phyloP scores from a whole-genome alignment of 768 basidiomycete genomes.

The Kwoniella newhampshirensis region DNA sequence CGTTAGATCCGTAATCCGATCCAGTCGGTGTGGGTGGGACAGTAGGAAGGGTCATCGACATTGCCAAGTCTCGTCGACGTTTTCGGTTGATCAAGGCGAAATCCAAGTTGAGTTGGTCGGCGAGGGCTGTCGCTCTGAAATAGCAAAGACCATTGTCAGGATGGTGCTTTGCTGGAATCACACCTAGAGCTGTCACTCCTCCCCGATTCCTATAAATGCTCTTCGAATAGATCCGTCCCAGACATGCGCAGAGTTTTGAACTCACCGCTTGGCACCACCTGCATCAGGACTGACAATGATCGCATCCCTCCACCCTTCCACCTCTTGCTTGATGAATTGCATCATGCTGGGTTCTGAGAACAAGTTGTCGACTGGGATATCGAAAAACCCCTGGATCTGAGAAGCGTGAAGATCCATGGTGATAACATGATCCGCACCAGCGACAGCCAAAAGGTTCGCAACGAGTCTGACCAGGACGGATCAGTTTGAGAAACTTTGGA shows the following conservation, averaged over 20 bases:
- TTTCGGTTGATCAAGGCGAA: slow-evolving; percentile 99
- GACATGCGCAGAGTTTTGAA: neutral
- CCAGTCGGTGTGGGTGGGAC: slow-evolving; percentile 47
- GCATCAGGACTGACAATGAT: slow-evolving; percentile 98
- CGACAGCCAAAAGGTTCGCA: slow-evolving; percentile 88
- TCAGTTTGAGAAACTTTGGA: neutral
- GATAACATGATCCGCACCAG: slow-evolving; percentile 94
- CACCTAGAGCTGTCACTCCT: no score
- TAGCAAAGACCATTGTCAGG: no score
- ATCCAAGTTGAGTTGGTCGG: slow-evolving; percentile 91
- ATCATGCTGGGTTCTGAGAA: slow-evolving; percentile 95
- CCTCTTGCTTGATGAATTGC: slow-evolving; percentile 88
- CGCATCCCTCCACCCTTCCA: slow-evolving; percentile 72
- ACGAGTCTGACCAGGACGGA: slow-evolving; percentile 60
- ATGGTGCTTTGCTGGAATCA: no score
- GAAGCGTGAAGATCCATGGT: slow-evolving; percentile 99
- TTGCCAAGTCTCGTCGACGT: slow-evolving; percentile 63
- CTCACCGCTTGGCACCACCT: slow-evolving; percentile 91
- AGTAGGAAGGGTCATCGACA: slow-evolving; percentile 23
- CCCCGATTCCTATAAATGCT: no score
- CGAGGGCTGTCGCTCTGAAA: slow-evolving; percentile 91
- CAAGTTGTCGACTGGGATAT: slow-evolving; percentile 99
- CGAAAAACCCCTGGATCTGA: slow-evolving; percentile 99
- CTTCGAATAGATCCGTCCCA: no score
- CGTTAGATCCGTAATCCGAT: slow-evolving; percentile 32